Evolutionary conservation across 306 rosid genomes (phyloP).

Genomic region (Oxytropis ochrocephala): DNA sequence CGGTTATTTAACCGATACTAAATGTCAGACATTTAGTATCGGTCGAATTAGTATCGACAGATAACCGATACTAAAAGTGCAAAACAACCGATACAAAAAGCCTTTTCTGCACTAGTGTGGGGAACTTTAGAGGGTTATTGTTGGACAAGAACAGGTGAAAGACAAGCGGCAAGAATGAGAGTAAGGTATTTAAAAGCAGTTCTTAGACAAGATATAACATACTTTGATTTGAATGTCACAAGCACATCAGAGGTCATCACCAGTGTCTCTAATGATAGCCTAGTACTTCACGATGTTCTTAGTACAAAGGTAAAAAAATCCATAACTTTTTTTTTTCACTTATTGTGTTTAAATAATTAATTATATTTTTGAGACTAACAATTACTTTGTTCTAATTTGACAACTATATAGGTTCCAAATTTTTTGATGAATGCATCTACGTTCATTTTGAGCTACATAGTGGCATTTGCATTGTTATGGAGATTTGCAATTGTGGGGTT

Average conservation of each 20-base stretch:
- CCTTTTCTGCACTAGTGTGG: too few species aligned
- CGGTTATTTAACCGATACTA: too few species aligned
- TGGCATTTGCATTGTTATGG: constrained; percentile 66
- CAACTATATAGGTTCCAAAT: constrained; percentile 57
- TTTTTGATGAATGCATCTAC: constrained; percentile 54
- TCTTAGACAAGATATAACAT: constrained; percentile 84
- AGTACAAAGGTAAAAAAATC: constrained; percentile 66
- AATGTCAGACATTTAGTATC: too few species aligned
- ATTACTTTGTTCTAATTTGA: background rate
- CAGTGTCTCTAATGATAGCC: constrained; percentile 77
- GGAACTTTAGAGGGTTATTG: constrained; percentile 69
- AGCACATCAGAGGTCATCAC: constrained; percentile 90
- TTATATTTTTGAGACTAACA: background rate
- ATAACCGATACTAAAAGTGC: too few species aligned
- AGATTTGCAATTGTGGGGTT: constrained; percentile 69
- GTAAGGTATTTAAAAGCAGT: constrained; percentile 75
- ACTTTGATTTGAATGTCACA: constrained; percentile 83
- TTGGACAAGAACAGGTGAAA: constrained; percentile 95
- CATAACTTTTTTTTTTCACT: too few species aligned
- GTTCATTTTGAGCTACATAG: constrained; percentile 72
- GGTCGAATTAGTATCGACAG: too few species aligned
- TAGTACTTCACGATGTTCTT: constrained; percentile 70
- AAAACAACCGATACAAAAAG: too few species aligned
- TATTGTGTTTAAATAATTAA: too few species aligned
- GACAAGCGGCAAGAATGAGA: constrained; percentile 93